phyloP scores from a whole-genome alignment of 2,329 filamentous ascomycete species.

The Epicoccum nigrum region DNA sequence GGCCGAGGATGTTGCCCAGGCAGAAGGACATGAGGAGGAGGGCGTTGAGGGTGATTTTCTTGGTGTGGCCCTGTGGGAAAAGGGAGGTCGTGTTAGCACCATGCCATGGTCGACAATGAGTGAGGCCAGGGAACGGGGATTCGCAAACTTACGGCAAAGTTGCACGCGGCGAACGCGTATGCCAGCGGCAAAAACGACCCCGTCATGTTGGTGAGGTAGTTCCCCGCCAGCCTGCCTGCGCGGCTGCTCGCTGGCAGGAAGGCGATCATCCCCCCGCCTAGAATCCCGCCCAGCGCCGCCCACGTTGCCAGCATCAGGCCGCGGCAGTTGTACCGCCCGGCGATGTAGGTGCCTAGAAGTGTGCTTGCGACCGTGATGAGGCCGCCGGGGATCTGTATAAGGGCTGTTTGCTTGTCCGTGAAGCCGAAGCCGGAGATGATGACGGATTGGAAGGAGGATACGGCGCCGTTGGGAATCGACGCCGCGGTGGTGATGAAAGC shows the following conservation, averaged over 20 bases:
- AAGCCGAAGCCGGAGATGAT: conserved; percentile 33
- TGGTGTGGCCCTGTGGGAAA: conserved; percentile 32
- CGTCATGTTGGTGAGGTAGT: conserved; percentile 56
- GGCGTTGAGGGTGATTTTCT: conserved; percentile 64
- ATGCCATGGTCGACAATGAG: too few relatives aligned
- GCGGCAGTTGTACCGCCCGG: conserved; percentile 32
- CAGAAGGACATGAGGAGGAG: conserved; percentile 52
- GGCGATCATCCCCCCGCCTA: conserved; percentile 28
- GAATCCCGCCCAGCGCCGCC: conserved; percentile 27
- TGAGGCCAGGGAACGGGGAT: too few relatives aligned
- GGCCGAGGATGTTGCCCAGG: conserved; percentile 50
- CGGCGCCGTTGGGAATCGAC: conserved; percentile 48
- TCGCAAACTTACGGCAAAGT: conserved; percentile 37
- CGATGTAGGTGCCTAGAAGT: conserved; percentile 30
- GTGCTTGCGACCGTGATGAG: conserved; percentile 30
- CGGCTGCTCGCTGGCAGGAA: conserved; percentile 25
- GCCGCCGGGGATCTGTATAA: conserved; percentile 39
- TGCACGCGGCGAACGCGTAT: conserved; percentile 55
- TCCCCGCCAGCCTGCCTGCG: conserved; percentile 35
- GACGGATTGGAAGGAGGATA: conserved; percentile 38
- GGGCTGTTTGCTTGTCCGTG: conserved; percentile 37
- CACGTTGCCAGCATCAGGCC: conserved; percentile 26
- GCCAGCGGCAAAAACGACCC: conserved; percentile 37
- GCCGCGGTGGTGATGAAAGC: conserved; percentile 41
- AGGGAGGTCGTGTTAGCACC: neutral